These are phyloP conservation scores for Lichenothelia convexa DNA, from an alignment of 495 filamentous ascomycete genomes.

Conservation along the genomic window DNA sequence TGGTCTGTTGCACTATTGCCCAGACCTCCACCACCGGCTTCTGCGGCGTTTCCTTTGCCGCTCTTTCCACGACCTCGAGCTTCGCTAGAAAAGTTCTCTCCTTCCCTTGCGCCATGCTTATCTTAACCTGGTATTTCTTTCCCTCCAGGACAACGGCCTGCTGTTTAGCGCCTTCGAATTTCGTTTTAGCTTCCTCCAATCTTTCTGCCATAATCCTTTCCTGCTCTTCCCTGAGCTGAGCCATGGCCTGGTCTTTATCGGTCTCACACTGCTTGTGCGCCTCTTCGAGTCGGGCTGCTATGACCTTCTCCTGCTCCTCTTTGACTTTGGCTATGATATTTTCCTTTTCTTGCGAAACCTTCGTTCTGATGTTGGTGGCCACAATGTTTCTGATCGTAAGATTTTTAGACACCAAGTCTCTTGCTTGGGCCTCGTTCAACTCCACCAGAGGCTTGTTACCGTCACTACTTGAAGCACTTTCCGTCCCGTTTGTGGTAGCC, in stretches of 20 bases:
- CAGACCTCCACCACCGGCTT: conserved; percentile 69
- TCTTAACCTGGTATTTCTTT: conserved; percentile 48
- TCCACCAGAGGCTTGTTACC: conserved; percentile 10
- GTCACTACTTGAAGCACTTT: neutral
- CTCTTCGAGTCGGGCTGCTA: conserved; percentile 18
- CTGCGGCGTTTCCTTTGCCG: conserved; percentile 66
- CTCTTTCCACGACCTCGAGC: conserved; percentile 57
- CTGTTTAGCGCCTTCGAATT: conserved; percentile 16
- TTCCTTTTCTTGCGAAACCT: conserved; percentile 38
- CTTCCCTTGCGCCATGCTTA: conserved; percentile 68
- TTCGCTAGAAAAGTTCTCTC: conserved; percentile 45
- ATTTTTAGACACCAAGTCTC: conserved; percentile 45
- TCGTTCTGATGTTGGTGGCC: conserved; percentile 43
- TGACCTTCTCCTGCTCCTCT: conserved; percentile 27
- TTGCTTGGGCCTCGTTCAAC: conserved; percentile 40
- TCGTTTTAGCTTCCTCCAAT: neutral
- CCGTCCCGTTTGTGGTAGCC: neutral
- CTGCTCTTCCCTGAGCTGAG: neutral
- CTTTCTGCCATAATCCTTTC: neutral
- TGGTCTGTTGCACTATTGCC: conserved; percentile 57
- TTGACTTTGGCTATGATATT: conserved; percentile 20
- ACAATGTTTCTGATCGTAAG: conserved; percentile 46
- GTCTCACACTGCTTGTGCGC: conserved; percentile 26
- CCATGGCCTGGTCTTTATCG: conserved; percentile 4
- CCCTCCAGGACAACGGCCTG: conserved; percentile 35